A percentile compares a stretch with the other conserved stretches of the same genome.
Conservation (phyloP, 345 rosid species). For the Carallia pectinifolia region DNA sequence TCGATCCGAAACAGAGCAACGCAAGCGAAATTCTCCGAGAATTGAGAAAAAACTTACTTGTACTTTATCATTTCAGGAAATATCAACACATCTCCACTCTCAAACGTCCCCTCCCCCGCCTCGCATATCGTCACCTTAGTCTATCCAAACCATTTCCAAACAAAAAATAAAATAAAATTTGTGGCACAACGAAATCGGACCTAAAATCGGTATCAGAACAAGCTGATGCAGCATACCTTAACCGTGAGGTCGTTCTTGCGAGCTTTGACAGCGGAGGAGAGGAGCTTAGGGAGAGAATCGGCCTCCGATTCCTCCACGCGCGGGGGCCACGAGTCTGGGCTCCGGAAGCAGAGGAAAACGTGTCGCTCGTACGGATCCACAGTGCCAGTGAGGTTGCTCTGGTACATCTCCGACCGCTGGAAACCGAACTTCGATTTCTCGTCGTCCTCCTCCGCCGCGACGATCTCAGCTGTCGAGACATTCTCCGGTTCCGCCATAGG, state of each 20-base stretch:
- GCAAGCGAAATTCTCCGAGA: not conserved
- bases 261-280: conserved; percentile 58
- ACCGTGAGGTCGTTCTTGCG: conserved; percentile 55
- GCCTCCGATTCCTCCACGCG: conserved; percentile 58
- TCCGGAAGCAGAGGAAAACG: conserved; percentile 62
- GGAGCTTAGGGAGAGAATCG: conserved; percentile 62
- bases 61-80: conserved; percentile 92
- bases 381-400: conserved; percentile 57
- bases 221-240: conserved; percentile 38
- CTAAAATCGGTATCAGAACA: conserved; percentile 8
- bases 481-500: conserved; percentile 49
- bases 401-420: conserved; percentile 77
- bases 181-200: not conserved
- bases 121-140: conserved; percentile 66
- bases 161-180: not conserved
- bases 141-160: conserved; percentile 28
- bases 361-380: conserved; percentile 75
- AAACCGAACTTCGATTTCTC: conserved; percentile 65
- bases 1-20: not conserved
- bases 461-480: conserved; percentile 25
- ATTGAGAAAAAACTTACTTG: conserved; percentile 49
- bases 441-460: conserved; percentile 38
- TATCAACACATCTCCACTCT: conserved; percentile 85
- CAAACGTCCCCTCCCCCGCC: conserved; percentile 48
- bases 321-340: conserved; percentile 63